phyloP scores from a whole-genome alignment of 2,329 filamentous ascomycete species.

The Beauveria rudraprayagi region DNA sequence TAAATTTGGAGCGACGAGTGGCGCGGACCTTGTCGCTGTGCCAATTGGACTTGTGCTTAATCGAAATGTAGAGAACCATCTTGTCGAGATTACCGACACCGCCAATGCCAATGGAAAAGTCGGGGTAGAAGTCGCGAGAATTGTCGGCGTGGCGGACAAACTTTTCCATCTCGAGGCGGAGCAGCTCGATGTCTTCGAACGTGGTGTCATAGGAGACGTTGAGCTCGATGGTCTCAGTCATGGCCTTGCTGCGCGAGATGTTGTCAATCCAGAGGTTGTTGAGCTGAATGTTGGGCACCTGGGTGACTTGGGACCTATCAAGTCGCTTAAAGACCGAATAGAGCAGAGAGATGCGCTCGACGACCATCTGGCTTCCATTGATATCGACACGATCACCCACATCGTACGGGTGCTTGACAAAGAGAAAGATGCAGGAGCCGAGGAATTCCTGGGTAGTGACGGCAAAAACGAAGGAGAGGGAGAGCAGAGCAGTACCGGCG shows the following conservation, averaged over 20 bases:
- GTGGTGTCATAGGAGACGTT: slow-evolving; percentile 78
- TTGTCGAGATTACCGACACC: slow-evolving; percentile 83
- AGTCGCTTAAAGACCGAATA: slow-evolving; percentile 88
- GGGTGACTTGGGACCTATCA: slow-evolving; percentile 67
- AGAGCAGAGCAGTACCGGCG: slow-evolving; percentile 84
- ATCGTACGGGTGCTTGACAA: slow-evolving; percentile 97
- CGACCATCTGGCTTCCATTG: slow-evolving; percentile 58
- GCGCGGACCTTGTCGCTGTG: slow-evolving; percentile 77
- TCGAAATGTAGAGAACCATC: slow-evolving; percentile 71
- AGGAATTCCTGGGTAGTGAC: slow-evolving; percentile 89
- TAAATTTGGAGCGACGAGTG: slow-evolving; percentile 84
- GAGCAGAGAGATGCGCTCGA: slow-evolving; percentile 89
- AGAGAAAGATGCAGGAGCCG: slow-evolving; percentile 97
- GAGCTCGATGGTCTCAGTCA: slow-evolving; percentile 77
- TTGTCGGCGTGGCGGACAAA: slow-evolving; percentile 84
- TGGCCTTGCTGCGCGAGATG: slow-evolving; percentile 79
- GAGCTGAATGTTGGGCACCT: slow-evolving; percentile 80
- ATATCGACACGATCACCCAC: slow-evolving; percentile 93
- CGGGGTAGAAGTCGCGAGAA: slow-evolving; percentile 80
- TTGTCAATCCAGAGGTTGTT: slow-evolving; percentile 97
- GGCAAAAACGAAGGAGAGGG: slow-evolving; percentile 93
- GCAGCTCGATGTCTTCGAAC: slow-evolving; percentile 80
- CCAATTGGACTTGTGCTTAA: slow-evolving; percentile 91
- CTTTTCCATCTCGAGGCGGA: slow-evolving; percentile 74
- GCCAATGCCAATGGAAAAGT: slow-evolving; percentile 69